Conservation (phyloP, 768 basidiomycete genomes). For the Kwoniella newhampshirensis region DNA sequence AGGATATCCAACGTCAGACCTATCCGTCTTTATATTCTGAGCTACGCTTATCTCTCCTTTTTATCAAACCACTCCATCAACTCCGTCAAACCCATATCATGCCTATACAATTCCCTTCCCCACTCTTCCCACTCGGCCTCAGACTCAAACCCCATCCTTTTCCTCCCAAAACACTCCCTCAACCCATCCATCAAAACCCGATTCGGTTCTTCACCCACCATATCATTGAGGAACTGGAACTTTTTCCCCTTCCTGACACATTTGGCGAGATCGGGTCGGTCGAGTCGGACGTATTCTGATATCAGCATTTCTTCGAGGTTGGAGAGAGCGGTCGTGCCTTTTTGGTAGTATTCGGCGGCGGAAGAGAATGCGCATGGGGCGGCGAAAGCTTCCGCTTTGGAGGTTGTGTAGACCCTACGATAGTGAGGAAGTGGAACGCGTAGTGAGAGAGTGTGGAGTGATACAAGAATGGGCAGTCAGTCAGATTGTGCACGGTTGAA, state of each 20-base stretch:
- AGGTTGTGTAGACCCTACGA: constrained; percentile 13
- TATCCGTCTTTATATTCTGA: too few species aligned
- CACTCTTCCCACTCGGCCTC: constrained; percentile 4
- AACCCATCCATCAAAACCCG: constrained; percentile 1
- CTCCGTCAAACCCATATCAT: background rate
- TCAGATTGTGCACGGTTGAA: background rate
- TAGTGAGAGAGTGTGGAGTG: too few species aligned
- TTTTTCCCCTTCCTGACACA: constrained; percentile 15
- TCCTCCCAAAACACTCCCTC: background rate
- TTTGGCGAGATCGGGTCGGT: constrained; percentile 9
- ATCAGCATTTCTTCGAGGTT: background rate
- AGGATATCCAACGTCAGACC: too few species aligned
- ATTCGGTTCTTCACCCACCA: background rate
- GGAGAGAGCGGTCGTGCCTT: background rate
- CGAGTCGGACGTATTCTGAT: constrained; percentile 1
- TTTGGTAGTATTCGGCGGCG: background rate
- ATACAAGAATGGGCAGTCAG: background rate
- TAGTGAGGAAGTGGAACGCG: background rate
- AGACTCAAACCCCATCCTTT: background rate
- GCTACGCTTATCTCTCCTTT: too few species aligned
- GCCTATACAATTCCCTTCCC: background rate
- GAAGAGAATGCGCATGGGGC: background rate
- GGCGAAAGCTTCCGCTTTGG: constrained; percentile 20
- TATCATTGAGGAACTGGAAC: constrained; percentile 1
- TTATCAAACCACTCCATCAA: background rate